Evolutionary conservation across 306 rosid species (phyloP).

Genomic region (Mucuna pruriens): DNA sequence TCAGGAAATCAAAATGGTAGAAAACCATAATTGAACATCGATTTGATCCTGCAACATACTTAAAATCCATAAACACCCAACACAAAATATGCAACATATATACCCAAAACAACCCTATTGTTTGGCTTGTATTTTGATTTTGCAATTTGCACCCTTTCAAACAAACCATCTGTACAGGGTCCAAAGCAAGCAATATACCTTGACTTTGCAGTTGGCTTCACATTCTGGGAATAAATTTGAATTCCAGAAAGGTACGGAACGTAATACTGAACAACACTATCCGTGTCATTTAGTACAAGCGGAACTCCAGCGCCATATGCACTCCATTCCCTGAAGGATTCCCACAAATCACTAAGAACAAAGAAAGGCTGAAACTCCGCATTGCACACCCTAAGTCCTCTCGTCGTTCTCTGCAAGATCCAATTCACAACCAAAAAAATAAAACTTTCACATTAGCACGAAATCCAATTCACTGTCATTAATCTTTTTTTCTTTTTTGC

Average conservation of each 20-base stretch:
- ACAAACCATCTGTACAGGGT: background rate
- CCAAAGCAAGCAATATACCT: constrained; percentile 54
- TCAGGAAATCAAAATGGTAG: background rate
- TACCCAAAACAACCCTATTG: constrained; percentile 16
- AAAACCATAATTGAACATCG: background rate
- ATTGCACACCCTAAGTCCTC: constrained; percentile 54
- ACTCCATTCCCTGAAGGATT: constrained; percentile 90
- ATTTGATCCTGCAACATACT: constrained; percentile 2
- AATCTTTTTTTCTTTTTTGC: background rate
- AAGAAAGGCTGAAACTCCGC: constrained; percentile 73
- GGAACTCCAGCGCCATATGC: constrained; percentile 98
- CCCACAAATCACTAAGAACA: constrained; percentile 86
- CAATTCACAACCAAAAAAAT: no score
- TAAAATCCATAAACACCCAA: background rate
- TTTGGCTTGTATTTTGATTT: constrained; percentile 12
- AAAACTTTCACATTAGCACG: constrained; percentile 8
- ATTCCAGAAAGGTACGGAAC: constrained; percentile 89
- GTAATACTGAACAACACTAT: constrained; percentile 79
- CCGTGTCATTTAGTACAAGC: constrained; percentile 70
- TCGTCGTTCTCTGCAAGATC: constrained; percentile 63
- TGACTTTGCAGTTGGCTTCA: constrained; percentile 54
- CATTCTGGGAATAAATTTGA: constrained; percentile 66
- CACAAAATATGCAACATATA: background rate
- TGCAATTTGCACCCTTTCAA: background rate
- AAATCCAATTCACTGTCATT: no score